phyloP scores from a whole-genome alignment of 495 filamentous ascomycete genomes.

The Xylaria acuta region DNA sequence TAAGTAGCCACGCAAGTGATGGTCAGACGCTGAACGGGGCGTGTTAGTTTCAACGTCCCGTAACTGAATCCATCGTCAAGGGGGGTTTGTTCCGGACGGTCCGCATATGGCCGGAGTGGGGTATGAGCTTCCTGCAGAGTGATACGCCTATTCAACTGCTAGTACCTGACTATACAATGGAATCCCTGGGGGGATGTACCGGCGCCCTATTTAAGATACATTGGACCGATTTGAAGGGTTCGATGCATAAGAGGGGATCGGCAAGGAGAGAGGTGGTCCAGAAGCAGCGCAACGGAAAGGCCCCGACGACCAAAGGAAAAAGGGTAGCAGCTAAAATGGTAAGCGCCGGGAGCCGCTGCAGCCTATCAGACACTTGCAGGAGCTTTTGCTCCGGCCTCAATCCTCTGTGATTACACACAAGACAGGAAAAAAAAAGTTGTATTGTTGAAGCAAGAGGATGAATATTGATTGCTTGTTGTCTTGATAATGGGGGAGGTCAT shows the following conservation, averaged over 20 bases:
- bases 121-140: neutral
- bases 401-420: conserved; percentile 22
- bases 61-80: conserved; percentile 13
- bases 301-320: conserved; percentile 12
- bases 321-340: conserved; percentile 23
- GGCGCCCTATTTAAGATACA: conserved; percentile 9
- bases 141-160: neutral
- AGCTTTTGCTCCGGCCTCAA: conserved; percentile 28
- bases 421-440: conserved; percentile 19
- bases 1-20: neutral
- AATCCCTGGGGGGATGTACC: neutral
- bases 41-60: neutral
- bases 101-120: conserved; percentile 14
- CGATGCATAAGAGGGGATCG: conserved; percentile 19
- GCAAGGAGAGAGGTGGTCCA: conserved; percentile 17
- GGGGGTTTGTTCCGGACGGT: conserved; percentile 15
- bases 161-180: neutral
- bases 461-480: conserved; percentile 13
- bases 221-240: conserved; percentile 23
- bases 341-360: conserved; percentile 23
- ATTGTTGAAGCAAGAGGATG: conserved; percentile 1
- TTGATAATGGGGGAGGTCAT: conserved; percentile 10
- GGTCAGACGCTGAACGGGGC: conserved; percentile 2
- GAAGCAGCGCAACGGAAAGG: conserved; percentile 17
- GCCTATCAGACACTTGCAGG: conserved; percentile 24